Conservation (phyloP, 305 asterid genomes). For the Coffea humblotiana region DNA sequence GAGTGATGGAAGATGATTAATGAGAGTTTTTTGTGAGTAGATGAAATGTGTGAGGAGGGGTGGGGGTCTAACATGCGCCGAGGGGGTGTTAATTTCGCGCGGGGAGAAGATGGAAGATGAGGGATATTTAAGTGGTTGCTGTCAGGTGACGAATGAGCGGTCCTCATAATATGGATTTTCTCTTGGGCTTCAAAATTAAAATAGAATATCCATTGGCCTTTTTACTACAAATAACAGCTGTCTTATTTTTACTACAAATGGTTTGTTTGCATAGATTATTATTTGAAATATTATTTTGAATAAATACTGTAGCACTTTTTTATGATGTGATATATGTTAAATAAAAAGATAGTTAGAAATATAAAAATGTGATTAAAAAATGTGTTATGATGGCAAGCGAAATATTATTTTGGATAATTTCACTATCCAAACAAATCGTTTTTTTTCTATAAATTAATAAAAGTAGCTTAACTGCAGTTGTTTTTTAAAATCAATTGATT, state of each 20-base stretch:
- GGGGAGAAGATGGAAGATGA: slow-evolving; percentile 22
- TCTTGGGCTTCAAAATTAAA: background rate
- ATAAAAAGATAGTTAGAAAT: too few relatives aligned
- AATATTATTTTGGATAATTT: too few relatives aligned
- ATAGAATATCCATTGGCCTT: background rate
- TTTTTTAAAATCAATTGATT: slow-evolving; percentile 1
- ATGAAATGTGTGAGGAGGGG: background rate
- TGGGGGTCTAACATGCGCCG: slow-evolving; percentile 38
- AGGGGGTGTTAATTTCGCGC: slow-evolving; percentile 33
- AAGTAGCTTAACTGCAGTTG: slow-evolving; percentile 5
- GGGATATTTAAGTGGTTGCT: slow-evolving; percentile 36
- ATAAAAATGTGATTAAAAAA: too few relatives aligned
- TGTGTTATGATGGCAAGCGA: too few relatives aligned
- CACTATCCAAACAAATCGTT: too few relatives aligned
- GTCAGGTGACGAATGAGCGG: slow-evolving; percentile 52
- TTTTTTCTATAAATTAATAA: background rate
- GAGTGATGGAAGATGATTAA: background rate
- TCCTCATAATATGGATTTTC: slow-evolving; percentile 29
- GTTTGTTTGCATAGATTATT: too few relatives aligned
- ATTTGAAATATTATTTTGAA: too few relatives aligned
- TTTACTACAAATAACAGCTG: too few relatives aligned
- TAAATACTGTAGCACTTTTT: too few relatives aligned
- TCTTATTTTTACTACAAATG: background rate
- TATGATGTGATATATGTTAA: too few relatives aligned
- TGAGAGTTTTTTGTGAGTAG: background rate